Evolutionary conservation across 2,329 filamentous ascomycete species (phyloP).

Genomic region (Camillea tinctor): DNA sequence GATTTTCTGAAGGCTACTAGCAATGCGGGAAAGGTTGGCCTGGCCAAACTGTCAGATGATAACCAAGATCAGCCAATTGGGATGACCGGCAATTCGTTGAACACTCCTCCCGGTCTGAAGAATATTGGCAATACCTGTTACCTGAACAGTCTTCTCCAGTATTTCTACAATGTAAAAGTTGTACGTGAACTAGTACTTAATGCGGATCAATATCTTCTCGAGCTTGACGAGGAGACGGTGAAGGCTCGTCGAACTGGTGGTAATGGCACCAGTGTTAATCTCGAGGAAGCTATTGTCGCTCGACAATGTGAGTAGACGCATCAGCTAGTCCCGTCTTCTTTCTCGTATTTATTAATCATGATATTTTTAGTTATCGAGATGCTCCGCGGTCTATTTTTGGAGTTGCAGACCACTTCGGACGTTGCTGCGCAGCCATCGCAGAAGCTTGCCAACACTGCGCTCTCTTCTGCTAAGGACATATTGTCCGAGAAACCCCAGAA

Average conservation of each 20-base stretch:
- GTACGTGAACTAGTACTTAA: conserved; percentile 78
- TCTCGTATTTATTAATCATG: conserved; percentile 14
- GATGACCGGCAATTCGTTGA: conserved; percentile 33
- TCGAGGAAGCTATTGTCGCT: conserved; percentile 60
- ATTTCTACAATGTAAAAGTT: conserved; percentile 84
- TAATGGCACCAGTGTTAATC: conserved; percentile 48
- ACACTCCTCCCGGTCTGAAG: conserved; percentile 78
- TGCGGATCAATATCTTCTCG: conserved; percentile 69
- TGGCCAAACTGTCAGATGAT: not conserved
- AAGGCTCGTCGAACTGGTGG: conserved; percentile 73
- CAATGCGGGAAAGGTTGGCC: not conserved
- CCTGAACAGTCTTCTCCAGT: conserved; percentile 93
- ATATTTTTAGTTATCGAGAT: conserved; percentile 65
- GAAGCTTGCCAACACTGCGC: conserved; percentile 75
- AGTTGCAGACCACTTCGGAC: conserved; percentile 63
- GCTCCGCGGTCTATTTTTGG: conserved; percentile 66
- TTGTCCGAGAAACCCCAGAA: conserved; percentile 20
- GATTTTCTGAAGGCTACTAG: conserved; percentile 24
- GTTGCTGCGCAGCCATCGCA: conserved; percentile 68
- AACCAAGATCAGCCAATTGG: conserved; percentile 12
- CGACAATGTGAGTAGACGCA: conserved; percentile 67
- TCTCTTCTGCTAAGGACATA: conserved; percentile 53
- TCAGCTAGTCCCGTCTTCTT: not conserved
- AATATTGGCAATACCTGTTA: conserved; percentile 99
- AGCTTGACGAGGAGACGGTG: conserved; percentile 62